These are phyloP conservation scores for Mycotypha africana DNA, from an alignment of 371 early-diverging fungal species.

Conservation along the genomic window DNA sequence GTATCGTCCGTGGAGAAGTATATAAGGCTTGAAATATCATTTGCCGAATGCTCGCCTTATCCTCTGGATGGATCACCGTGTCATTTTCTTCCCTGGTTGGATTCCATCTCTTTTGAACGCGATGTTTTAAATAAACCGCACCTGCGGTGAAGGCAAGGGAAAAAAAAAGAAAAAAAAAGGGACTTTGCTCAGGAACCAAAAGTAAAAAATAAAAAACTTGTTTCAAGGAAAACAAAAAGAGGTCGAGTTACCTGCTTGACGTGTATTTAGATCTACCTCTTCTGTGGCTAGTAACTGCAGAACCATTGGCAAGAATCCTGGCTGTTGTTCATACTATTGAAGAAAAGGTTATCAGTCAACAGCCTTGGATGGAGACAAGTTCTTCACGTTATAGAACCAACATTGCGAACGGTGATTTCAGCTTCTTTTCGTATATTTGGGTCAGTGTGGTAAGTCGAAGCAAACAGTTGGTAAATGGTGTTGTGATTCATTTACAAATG, in stretches of 20 bases:
- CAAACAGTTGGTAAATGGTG: constrained; percentile 62
- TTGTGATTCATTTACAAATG: constrained; percentile 56
- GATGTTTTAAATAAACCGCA: constrained; percentile 94
- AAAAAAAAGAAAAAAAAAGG: no score
- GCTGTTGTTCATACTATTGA: constrained; percentile 48
- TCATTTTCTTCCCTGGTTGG: constrained; percentile 47
- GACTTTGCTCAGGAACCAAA: no score
- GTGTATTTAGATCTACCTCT: constrained; percentile 57
- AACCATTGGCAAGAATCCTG: constrained; percentile 64
- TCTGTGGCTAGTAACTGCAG: constrained; percentile 65
- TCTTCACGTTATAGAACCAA: constrained; percentile 14
- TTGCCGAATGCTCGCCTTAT: constrained; percentile 62
- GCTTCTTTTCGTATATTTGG: constrained; percentile 71
- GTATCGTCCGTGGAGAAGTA: constrained; percentile 58
- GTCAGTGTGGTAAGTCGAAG: constrained; percentile 75
- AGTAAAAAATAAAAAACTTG: no score
- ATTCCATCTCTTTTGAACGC: constrained; percentile 71
- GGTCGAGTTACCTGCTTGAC: constrained; percentile 85
- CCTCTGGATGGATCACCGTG: constrained; percentile 62
- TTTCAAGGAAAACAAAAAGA: no score
- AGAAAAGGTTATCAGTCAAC: neutral
- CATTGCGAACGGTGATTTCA: constrained; percentile 49
- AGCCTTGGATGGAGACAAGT: no score
- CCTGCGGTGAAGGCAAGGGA: constrained; percentile 32
- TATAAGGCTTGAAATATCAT: constrained; percentile 73